Conservation (phyloP, 495 filamentous ascomycete species). For the Hypoxylon intermedium region DNA sequence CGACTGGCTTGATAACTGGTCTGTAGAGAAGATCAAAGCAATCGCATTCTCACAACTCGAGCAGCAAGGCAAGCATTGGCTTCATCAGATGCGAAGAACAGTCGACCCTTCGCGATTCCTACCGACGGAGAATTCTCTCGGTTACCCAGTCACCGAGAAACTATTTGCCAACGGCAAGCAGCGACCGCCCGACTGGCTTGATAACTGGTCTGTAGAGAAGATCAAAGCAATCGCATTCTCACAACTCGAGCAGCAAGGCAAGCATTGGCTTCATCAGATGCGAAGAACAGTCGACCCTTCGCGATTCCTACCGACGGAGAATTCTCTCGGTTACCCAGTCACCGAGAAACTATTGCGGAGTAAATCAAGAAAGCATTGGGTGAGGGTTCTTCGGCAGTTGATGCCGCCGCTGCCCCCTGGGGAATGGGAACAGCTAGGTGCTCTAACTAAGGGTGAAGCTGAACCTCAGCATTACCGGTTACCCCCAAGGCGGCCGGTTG, state of each 20-base stretch:
- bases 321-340: constrained; percentile 69
- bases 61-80: constrained; percentile 34
- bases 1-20: constrained; percentile 56
- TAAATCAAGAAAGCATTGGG: constrained; percentile 68
- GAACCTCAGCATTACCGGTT: constrained; percentile 42
- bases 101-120: constrained; percentile 56
- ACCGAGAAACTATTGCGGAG: constrained; percentile 60
- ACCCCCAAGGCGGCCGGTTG: constrained; percentile 41
- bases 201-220: constrained; percentile 50
- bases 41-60: constrained; percentile 43
- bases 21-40: constrained; percentile 42
- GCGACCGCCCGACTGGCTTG: constrained; percentile 48
- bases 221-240: constrained; percentile 42
- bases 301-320: constrained; percentile 61
- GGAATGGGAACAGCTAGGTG: constrained; percentile 69
- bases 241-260: constrained; percentile 35
- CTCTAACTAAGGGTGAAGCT: constrained; percentile 64
- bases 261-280: constrained; percentile 44
- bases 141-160: constrained; percentile 58
- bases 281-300: constrained; percentile 54
- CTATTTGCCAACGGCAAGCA: constrained; percentile 39
- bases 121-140: constrained; percentile 70
- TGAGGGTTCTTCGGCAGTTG: constrained; percentile 57
- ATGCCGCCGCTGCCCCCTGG: constrained; percentile 74
- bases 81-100: constrained; percentile 50